A percentile compares a stretch with the other conserved stretches of the same genome.
phyloP scores from a whole-genome alignment of 2,329 filamentous ascomycete species.

The Harringtonia lauricola region DNA sequence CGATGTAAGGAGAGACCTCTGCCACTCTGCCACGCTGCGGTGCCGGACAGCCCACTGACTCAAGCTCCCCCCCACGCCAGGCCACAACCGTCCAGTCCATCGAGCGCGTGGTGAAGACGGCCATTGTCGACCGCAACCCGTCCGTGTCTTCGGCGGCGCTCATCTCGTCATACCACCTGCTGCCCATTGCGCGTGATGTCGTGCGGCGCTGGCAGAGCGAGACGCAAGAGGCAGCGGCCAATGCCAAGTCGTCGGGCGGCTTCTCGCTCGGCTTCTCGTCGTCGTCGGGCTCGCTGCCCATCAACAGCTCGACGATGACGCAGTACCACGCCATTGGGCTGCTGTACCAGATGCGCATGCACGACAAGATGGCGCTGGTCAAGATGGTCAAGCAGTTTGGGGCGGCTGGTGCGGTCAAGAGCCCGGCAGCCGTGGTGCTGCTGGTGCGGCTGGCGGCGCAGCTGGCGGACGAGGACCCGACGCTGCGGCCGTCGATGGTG shows the following conservation, averaged over 20 bases:
- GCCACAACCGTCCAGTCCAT: conserved; percentile 94
- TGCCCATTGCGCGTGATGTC: conserved; percentile 90
- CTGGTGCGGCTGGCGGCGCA: conserved; percentile 87
- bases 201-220: conserved; percentile 97
- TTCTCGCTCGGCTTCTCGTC: conserved; percentile 90
- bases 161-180: conserved; percentile 93
- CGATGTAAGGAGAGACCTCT: conserved; percentile 30
- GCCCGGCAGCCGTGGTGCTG: conserved; percentile 83
- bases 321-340: conserved; percentile 98
- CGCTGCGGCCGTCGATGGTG: conserved; percentile 92
- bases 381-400: conserved; percentile 99
- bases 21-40: neutral
- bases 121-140: conserved; percentile 97
- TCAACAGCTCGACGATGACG: conserved; percentile 93
- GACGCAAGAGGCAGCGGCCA: conserved; percentile 90
- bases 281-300: conserved; percentile 48
- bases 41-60: neutral
- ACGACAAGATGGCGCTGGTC: conserved; percentile 95
- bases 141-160: conserved; percentile 93
- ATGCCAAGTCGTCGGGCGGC: conserved; percentile 75
- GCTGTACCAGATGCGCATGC: conserved; percentile 92
- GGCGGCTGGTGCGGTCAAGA: conserved; percentile 84
- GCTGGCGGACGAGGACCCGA: conserved; percentile 83
- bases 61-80: conserved; percentile 36
- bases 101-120: conserved; percentile 96